Percentiles rank a stretch among this genome's conserved stretches.
Evolutionary conservation across 1,284 basidiomycete species (phyloP).

Genomic region (Leccinum colubrinum): DNA sequence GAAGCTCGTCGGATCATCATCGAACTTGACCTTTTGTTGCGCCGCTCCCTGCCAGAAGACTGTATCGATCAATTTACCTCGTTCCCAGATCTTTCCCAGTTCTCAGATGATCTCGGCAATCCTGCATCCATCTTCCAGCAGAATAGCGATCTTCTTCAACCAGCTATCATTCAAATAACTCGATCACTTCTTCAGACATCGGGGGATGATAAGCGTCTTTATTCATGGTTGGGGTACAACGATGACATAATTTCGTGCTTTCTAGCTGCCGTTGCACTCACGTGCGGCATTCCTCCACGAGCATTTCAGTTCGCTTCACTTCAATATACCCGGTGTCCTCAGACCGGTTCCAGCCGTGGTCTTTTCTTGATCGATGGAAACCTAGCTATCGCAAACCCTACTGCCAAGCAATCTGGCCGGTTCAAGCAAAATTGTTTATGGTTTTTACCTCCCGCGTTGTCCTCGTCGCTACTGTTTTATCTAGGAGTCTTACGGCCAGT

Average conservation of each 20-base stretch:
- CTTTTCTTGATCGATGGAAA: slow-evolving; percentile 6
- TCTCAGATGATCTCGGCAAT: slow-evolving; percentile 3
- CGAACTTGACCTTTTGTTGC: neutral
- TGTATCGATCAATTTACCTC: neutral
- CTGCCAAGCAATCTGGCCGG: neutral
- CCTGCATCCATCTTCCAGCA: neutral
- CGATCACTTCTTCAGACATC: neutral
- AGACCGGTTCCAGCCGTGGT: neutral
- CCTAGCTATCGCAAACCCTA: slow-evolving; percentile 4
- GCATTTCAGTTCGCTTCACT: slow-evolving; percentile 6
- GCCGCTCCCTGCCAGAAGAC: neutral
- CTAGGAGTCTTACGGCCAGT: neutral
- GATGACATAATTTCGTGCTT: neutral
- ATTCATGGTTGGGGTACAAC: neutral
- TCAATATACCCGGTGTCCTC: neutral
- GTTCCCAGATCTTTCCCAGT: neutral
- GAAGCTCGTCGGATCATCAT: neutral
- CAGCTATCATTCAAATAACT: neutral
- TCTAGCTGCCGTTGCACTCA: neutral
- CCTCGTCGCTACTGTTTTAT: neutral
- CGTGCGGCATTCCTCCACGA: neutral
- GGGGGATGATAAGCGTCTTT: neutral
- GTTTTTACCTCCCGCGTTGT: neutral
- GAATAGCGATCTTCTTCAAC: neutral
- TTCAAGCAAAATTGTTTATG: slow-evolving; percentile 2